A percentile compares a stretch with the other conserved stretches of the same genome.
These are phyloP conservation scores for Phytophthora pseudosyringae DNA, from an alignment of 352 stramenopile species.

Conservation along the genomic window DNA sequence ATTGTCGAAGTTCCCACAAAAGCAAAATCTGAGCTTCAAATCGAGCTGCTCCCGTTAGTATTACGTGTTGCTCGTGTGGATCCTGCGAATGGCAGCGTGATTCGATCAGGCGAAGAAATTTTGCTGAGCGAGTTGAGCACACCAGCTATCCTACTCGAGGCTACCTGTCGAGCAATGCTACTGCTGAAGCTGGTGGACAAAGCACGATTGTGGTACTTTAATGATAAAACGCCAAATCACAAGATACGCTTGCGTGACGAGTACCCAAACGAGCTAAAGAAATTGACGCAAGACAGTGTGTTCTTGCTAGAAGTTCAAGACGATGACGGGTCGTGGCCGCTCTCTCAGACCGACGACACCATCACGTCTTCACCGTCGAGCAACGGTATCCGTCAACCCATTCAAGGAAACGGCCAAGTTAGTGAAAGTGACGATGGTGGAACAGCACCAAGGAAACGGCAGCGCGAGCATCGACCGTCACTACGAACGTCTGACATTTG, in stretches of 20 bases:
- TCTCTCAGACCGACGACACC: constrained; percentile 67
- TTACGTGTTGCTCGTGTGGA: constrained; percentile 81
- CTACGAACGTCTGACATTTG: constrained; percentile 81
- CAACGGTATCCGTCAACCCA: constrained; percentile 25
- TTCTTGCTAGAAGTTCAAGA: constrained; percentile 88
- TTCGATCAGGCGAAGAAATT: constrained; percentile 84
- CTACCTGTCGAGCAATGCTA: constrained; percentile 76
- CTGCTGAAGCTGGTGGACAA: constrained; percentile 76
- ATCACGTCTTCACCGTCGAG: constrained; percentile 45
- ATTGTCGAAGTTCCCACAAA: constrained; percentile 53
- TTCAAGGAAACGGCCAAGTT: constrained; percentile 18
- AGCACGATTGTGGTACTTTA: constrained; percentile 84
- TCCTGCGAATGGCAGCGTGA: constrained; percentile 64
- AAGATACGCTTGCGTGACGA: constrained; percentile 69
- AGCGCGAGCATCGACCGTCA: constrained; percentile 48
- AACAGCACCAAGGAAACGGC: constrained; percentile 42
- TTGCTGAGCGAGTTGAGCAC: constrained; percentile 72
- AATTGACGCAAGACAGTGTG: constrained; percentile 76
- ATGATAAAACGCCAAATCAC: constrained; percentile 67
- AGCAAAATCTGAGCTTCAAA: constrained; percentile 42
- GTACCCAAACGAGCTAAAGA: constrained; percentile 54
- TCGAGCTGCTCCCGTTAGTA: constrained; percentile 85
- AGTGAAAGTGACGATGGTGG: constrained; percentile 39
- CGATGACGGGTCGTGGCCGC: constrained; percentile 83
- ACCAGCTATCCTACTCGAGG: constrained; percentile 63